Evolutionary conservation across 2,329 filamentous ascomycete species (phyloP).

Genomic region (Penicillium vulpinum): DNA sequence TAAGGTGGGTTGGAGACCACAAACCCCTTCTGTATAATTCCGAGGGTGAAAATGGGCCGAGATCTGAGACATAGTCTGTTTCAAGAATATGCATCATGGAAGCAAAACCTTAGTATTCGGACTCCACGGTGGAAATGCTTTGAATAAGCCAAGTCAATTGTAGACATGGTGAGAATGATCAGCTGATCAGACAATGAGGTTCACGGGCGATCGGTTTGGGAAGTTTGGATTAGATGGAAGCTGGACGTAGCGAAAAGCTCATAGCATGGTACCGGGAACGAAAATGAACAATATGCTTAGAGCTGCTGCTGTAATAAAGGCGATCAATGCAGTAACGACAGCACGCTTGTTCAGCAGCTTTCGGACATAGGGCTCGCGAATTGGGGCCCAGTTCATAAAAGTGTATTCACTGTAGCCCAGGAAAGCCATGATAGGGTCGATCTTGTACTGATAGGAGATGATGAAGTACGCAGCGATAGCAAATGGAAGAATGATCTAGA

Average conservation of each 20-base stretch:
- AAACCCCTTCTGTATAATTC: not conserved
- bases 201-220: not conserved
- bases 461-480: conserved; percentile 86
- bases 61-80: not conserved
- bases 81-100: conserved; percentile 19
- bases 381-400: conserved; percentile 83
- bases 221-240: not conserved
- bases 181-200: not conserved
- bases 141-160: conserved; percentile 4
- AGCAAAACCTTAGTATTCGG: conserved; percentile 15
- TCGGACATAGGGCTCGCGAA: conserved; percentile 88
- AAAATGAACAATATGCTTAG: conserved; percentile 89
- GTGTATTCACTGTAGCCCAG: conserved; percentile 95
- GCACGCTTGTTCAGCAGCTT: conserved; percentile 82
- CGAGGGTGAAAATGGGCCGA: not conserved
- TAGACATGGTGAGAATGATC: not conserved
- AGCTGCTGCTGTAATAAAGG: conserved; percentile 74
- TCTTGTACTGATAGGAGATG: conserved; percentile 89
- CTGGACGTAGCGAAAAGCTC: conserved; percentile 7
- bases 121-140: conserved; percentile 11
- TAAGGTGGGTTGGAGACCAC: conserved; percentile 1
- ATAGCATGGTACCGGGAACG: conserved; percentile 71
- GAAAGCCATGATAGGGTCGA: conserved; percentile 87
- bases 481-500: conserved; percentile 79
- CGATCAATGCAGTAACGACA: conserved; percentile 74